A percentile compares a stretch with the other conserved stretches of the same genome.
These are phyloP conservation scores for Xylariaceae sp. DNA, from an alignment of 2,329 filamentous ascomycete species.

Conservation along the genomic window DNA sequence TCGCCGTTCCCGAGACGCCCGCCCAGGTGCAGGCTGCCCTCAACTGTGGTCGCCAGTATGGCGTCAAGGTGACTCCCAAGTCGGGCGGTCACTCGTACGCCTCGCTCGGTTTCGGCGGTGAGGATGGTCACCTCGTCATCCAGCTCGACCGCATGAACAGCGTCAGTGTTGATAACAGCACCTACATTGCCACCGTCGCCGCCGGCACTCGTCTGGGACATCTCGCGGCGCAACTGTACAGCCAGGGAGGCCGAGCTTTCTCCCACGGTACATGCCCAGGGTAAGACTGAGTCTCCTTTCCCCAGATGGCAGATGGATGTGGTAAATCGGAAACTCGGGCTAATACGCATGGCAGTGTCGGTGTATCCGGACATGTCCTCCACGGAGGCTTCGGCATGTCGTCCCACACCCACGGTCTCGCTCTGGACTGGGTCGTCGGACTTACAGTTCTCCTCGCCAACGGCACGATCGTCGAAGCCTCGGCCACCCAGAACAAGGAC, in stretches of 20 bases:
- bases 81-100: constrained; percentile 44
- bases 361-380: constrained; percentile 31
- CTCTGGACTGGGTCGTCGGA: constrained; percentile 38
- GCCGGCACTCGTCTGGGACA: constrained; percentile 40
- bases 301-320: no score
- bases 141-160: constrained; percentile 38
- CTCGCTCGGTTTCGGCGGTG: constrained; percentile 37
- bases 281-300: constrained; percentile 19
- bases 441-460: constrained; percentile 24
- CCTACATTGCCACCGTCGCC: constrained; percentile 36
- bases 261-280: constrained; percentile 33
- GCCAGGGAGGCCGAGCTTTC: constrained; percentile 26
- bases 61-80: constrained; percentile 39
- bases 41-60: constrained; percentile 34
- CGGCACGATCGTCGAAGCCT: constrained; percentile 23
- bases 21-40: constrained; percentile 39
- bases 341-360: no score
- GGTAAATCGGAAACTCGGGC: no score
- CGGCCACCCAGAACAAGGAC: constrained; percentile 23
- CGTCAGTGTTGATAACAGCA: constrained; percentile 33
- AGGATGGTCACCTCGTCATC: constrained; percentile 40
- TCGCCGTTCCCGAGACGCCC: constrained; percentile 36
- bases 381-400: constrained; percentile 33
- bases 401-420: constrained; percentile 39
- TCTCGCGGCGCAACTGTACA: constrained; percentile 27